Evolutionary conservation across 805 yeast species (phyloP).

Genomic region (Isabelozyma gotoi): DNA sequence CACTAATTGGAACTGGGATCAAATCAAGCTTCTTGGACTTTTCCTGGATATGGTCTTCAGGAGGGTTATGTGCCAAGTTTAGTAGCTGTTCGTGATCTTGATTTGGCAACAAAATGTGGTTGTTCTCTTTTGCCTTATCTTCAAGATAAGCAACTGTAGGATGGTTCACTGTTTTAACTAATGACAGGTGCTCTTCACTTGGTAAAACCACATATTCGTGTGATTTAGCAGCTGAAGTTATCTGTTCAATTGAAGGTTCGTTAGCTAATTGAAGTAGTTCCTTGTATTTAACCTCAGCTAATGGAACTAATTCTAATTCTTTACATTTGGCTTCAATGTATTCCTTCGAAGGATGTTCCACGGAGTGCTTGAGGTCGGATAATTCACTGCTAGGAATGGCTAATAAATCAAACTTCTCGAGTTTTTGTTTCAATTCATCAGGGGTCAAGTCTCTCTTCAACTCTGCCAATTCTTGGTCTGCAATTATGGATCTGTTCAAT

Average conservation of each 20-base stretch:
- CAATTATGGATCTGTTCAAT: not conserved
- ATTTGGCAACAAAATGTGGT: constrained; percentile 1
- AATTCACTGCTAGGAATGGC: not conserved
- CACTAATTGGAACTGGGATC: not conserved
- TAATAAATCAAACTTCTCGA: not conserved
- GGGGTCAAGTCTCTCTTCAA: not conserved
- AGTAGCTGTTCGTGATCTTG: not conserved
- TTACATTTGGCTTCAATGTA: constrained; percentile 22
- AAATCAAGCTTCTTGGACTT: constrained; percentile 7
- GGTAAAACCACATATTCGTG: not conserved
- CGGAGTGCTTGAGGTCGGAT: not conserved
- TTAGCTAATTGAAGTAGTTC: constrained; percentile 13
- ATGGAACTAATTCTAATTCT: constrained; percentile 13
- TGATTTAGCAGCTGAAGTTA: constrained; percentile 17
- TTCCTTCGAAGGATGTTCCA: constrained; percentile 19
- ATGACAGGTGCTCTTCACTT: not conserved
- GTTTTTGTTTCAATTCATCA: not conserved
- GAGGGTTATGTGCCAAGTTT: constrained; percentile 19
- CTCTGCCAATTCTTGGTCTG: not conserved
- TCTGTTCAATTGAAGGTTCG: constrained; percentile 22
- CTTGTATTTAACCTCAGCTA: constrained; percentile 13
- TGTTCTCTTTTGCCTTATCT: not conserved
- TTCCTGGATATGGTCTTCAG: constrained; percentile 11
- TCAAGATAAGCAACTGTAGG: constrained; percentile 8
- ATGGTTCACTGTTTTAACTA: constrained; percentile 7